A percentile compares a stretch with the other conserved stretches of the same genome.
Conservation (phyloP, 2,329 filamentous ascomycete species). For the Aspergillus quadricinctus region DNA sequence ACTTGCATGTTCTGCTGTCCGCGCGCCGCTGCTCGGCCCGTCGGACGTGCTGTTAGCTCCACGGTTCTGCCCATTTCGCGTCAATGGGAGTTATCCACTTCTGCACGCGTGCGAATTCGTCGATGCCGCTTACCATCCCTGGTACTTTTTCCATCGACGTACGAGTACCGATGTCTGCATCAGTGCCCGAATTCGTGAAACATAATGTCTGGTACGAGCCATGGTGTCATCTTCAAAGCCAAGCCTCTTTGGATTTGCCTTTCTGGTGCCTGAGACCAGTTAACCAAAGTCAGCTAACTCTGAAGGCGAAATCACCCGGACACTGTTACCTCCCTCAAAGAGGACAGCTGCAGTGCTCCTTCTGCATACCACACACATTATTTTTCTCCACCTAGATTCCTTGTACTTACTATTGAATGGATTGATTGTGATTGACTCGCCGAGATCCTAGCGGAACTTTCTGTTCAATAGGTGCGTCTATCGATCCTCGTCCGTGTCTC, state of each 20-base stretch:
- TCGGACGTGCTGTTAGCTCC: slow-evolving; percentile 21
- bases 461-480: slow-evolving; percentile 8
- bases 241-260: not conserved
- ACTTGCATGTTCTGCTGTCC: slow-evolving; percentile 20
- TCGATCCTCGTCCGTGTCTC: not conserved
- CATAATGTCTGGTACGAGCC: slow-evolving; percentile 7
- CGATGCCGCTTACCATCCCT: slow-evolving; percentile 2
- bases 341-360: not conserved
- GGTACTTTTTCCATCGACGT: slow-evolving; percentile 4
- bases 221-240: slow-evolving; percentile 2
- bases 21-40: slow-evolving; percentile 21
- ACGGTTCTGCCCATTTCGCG: slow-evolving; percentile 12
- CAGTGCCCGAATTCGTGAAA: slow-evolving; percentile 16
- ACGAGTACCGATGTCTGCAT: slow-evolving; percentile 12
- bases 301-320: not conserved
- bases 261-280: not conserved
- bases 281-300: not conserved
- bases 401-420: not conserved
- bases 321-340: not conserved
- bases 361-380: not conserved
- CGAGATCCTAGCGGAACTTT: slow-evolving; percentile 10
- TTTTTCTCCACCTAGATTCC: slow-evolving; percentile 6
- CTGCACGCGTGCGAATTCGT: slow-evolving; percentile 18
- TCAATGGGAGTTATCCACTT: slow-evolving; percentile 15
- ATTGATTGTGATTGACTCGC: slow-evolving; percentile 6